Conservation (phyloP, 176 grass and related monocot species). For the Luzula sylvatica region DNA sequence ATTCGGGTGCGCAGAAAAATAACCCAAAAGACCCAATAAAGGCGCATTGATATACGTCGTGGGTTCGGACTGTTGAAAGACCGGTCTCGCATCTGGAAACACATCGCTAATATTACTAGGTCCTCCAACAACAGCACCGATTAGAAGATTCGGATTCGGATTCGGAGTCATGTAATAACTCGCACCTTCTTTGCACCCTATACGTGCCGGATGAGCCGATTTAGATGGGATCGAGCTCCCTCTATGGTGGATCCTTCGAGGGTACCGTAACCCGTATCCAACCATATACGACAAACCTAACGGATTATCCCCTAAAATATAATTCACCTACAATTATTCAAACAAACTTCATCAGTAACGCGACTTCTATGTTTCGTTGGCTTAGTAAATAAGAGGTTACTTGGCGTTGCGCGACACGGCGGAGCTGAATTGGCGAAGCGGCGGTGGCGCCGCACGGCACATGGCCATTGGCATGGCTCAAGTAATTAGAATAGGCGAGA, state of each 20-base stretch:
- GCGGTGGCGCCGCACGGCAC: conserved; percentile 39
- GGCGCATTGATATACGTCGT: conserved; percentile 92
- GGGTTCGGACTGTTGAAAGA: conserved; percentile 83
- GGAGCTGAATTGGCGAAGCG: conserved; percentile 48
- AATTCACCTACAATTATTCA: conserved; percentile 48
- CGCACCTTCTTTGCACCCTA: conserved; percentile 62
- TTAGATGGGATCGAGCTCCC: conserved; percentile 72
- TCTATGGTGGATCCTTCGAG: conserved; percentile 75
- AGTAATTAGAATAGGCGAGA: conserved; percentile 81
- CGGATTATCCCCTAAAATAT: conserved; percentile 88
- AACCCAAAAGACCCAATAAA: conserved; percentile 59
- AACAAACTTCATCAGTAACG: background rate
- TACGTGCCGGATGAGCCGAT: conserved; percentile 33
- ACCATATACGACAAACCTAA: conserved; percentile 97
- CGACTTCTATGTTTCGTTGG: background rate
- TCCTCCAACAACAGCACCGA: conserved; percentile 67
- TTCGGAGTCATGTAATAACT: conserved; percentile 39
- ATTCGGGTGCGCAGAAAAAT: conserved; percentile 61
- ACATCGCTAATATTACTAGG: conserved; percentile 64
- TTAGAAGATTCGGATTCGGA: conserved; percentile 67
- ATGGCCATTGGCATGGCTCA: conserved; percentile 66
- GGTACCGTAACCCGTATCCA: conserved; percentile 54
- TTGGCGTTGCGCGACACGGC: conserved; percentile 71
- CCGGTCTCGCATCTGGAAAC: conserved; percentile 50
- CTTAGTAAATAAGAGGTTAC: background rate